phyloP scores from a whole-genome alignment of 1,139 yeast genomes.

The Taphrina deformans region DNA sequence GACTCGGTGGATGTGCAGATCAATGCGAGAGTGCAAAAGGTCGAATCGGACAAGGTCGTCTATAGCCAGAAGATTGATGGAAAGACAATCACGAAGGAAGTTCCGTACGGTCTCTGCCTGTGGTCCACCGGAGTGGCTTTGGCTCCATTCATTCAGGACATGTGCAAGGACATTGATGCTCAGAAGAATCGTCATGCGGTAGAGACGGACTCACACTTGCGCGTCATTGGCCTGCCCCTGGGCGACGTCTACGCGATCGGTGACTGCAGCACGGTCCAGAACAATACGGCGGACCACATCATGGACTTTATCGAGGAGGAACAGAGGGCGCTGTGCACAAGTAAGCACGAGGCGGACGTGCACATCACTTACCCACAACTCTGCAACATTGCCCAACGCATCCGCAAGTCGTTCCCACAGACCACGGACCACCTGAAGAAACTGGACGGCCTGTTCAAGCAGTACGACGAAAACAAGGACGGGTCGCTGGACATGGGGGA shows the following conservation, averaged over 20 bases:
- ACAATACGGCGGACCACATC: conserved; percentile 58
- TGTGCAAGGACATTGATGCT: conserved; percentile 50
- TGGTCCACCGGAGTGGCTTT: conserved; percentile 73
- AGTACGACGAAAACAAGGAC: conserved; percentile 51
- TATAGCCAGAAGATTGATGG: conserved; percentile 53
- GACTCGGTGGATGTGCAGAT: conserved; percentile 61
- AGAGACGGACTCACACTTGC: conserved; percentile 64
- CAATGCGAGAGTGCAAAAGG: conserved; percentile 60
- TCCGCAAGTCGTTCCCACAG: conserved; percentile 57
- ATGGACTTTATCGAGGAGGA: conserved; percentile 40
- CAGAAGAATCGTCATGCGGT: conserved; percentile 62
- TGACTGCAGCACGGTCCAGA: conserved; percentile 63
- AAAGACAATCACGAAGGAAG: conserved; percentile 51
- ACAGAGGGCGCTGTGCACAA: conserved; percentile 49
- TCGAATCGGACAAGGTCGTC: conserved; percentile 55
- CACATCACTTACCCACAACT: conserved; percentile 53
- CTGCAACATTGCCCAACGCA: conserved; percentile 50
- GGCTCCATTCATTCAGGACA: conserved; percentile 56
- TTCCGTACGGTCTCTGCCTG: conserved; percentile 62
- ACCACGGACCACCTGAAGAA: conserved; percentile 58
- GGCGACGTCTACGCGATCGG: conserved; percentile 67
- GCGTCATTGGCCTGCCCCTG: conserved; percentile 61
- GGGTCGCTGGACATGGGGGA: conserved; percentile 56
- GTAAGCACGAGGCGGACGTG: conserved; percentile 48
- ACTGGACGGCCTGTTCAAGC: conserved; percentile 54